A percentile compares a stretch with the other conserved stretches of the same genome.
phyloP scores from a whole-genome alignment of 768 basidiomycete genomes.

The Lepiota brunneoincarnata region DNA sequence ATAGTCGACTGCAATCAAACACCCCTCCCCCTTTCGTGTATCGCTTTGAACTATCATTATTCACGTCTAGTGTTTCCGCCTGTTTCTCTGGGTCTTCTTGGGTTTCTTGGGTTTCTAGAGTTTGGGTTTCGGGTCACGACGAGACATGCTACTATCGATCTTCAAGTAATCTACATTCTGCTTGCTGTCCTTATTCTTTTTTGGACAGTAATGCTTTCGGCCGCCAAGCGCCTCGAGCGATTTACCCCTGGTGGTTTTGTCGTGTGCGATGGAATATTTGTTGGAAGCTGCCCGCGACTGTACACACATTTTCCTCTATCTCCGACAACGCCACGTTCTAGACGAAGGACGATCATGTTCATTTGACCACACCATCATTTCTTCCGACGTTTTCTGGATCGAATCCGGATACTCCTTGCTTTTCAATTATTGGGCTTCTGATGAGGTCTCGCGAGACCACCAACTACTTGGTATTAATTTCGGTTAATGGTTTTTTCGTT shows the following conservation, averaged over 20 bases:
- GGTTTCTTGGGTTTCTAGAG: constrained; percentile 8
- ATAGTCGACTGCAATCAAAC: constrained; percentile 12
- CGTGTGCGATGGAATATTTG: constrained; percentile 1
- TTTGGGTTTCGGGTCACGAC: constrained; percentile 8
- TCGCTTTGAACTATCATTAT: constrained; percentile 13
- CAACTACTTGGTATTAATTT: constrained; percentile 6
- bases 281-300: constrained; percentile 6
- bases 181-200: background rate
- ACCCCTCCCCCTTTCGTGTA: background rate
- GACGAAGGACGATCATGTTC: constrained; percentile 12
- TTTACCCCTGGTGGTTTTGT: background rate
- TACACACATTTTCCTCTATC: background rate
- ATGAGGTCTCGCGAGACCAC: too few species aligned
- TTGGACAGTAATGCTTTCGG: background rate
- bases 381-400: constrained; percentile 8
- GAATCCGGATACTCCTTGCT: constrained; percentile 10
- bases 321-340: background rate
- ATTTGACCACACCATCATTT: background rate
- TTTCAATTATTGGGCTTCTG: constrained; percentile 11
- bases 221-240: background rate
- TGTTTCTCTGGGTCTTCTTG: constrained; percentile 10
- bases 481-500: constrained; percentile 11
- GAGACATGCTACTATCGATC: constrained; percentile 5
- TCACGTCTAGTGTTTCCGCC: constrained; percentile 11
- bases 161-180: constrained; percentile 5